These are phyloP conservation scores for Collybia mongolica DNA, from an alignment of 768 basidiomycete species.

Conservation along the genomic window DNA sequence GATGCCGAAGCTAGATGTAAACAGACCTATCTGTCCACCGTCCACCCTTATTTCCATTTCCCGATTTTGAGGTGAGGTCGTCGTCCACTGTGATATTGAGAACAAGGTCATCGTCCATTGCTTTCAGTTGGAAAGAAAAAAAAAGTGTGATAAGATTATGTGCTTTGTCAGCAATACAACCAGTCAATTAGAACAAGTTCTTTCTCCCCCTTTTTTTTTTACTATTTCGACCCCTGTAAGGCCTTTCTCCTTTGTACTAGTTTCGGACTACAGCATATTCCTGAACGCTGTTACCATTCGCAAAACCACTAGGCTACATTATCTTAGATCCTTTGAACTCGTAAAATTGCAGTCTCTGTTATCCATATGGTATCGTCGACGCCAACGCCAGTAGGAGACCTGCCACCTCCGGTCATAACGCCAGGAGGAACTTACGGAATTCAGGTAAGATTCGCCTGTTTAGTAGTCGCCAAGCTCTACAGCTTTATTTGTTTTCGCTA, in stretches of 20 bases:
- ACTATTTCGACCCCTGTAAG: no score
- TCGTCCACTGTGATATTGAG: constrained; percentile 62
- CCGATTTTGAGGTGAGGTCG: constrained; percentile 20
- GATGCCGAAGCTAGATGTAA: constrained; percentile 8
- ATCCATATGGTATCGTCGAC: constrained; percentile 34
- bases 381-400: constrained; percentile 37
- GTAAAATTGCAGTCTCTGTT: not conserved
- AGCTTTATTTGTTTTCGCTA: constrained; percentile 34
- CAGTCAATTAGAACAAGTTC: no score
- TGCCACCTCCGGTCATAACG: constrained; percentile 62
- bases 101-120: constrained; percentile 74
- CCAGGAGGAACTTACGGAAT: constrained; percentile 76
- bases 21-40: constrained; percentile 78
- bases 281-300: no score
- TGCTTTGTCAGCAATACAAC: constrained; percentile 21
- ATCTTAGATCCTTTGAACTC: no score
- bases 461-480: constrained; percentile 20
- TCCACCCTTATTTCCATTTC: constrained; percentile 50
- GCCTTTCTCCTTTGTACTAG: no score
- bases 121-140: not conserved
- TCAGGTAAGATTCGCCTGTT: constrained; percentile 49
- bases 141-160: constrained; percentile 2
- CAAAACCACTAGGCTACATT: no score
- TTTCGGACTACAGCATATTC: no score
- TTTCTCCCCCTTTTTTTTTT: no score